Conservation (phyloP, 371 early-diverging fungal species). For the Mortierella sp. region DNA sequence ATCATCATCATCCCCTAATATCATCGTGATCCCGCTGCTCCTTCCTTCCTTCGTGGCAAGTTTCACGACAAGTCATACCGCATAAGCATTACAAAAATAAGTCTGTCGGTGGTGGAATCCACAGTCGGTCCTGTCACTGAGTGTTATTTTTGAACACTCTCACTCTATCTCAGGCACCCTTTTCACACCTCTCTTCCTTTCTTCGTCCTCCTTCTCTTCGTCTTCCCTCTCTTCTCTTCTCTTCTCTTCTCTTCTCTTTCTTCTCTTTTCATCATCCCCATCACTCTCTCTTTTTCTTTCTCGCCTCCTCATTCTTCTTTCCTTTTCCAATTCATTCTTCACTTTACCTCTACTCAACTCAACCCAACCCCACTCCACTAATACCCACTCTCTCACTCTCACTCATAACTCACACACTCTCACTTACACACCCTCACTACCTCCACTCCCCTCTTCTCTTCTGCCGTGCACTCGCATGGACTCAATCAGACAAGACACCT, state of each 20-base stretch:
- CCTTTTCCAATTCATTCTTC: conserved; percentile 1
- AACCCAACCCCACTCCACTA: neutral
- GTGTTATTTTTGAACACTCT: too few species aligned
- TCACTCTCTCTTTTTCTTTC: neutral
- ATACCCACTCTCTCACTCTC: neutral
- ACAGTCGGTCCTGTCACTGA: neutral
- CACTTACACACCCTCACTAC: neutral
- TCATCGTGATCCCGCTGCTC: too few species aligned
- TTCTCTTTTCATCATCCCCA: neutral
- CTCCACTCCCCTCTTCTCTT: conserved; percentile 8
- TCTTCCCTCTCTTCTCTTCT: neutral
- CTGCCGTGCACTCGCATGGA: neutral
- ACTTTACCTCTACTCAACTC: too few species aligned
- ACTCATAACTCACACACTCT: neutral
- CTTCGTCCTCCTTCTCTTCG: conserved; percentile 9
- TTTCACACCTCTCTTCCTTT: conserved; percentile 1
- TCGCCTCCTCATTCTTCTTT: neutral
- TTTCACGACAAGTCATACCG: too few species aligned
- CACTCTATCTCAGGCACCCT: neutral
- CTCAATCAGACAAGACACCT: neutral
- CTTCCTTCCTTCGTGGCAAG: too few species aligned
- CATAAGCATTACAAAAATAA: conserved; percentile 5
- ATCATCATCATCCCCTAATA: too few species aligned
- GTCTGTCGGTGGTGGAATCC: too few species aligned
- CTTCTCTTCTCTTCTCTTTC: conserved; percentile 13